A percentile compares a stretch with the other conserved stretches of the same genome.
Evolutionary conservation across 1,284 basidiomycete genomes (phyloP).

Genomic region (Tilletia indica): DNA sequence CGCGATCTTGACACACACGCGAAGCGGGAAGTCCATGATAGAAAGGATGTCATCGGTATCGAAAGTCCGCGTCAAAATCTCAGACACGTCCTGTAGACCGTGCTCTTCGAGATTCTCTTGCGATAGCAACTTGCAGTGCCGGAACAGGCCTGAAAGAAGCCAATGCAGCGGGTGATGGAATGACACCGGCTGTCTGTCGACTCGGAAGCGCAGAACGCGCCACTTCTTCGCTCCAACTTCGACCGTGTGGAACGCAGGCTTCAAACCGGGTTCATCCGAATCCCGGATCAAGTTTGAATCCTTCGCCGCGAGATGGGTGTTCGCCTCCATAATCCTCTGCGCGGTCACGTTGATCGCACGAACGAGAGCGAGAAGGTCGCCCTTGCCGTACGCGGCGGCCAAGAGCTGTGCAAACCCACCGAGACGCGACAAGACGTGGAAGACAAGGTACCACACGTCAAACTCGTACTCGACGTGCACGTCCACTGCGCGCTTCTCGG

Average conservation of each 20-base stretch:
- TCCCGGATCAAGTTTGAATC: conserved; percentile 6
- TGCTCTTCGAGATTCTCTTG: conserved; percentile 14
- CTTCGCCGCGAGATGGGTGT: conserved; percentile 10
- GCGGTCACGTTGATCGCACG: conserved; percentile 70
- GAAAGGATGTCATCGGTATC: conserved; percentile 39
- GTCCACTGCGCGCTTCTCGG: conserved; percentile 43
- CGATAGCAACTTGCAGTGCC: conserved; percentile 56
- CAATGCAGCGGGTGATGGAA: conserved; percentile 94
- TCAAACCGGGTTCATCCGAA: background rate
- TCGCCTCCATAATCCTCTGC: conserved; percentile 63
- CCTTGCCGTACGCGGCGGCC: conserved; percentile 55
- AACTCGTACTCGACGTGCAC: conserved; percentile 54
- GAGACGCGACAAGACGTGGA: conserved; percentile 51
- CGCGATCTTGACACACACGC: conserved; percentile 64
- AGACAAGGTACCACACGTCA: conserved; percentile 53
- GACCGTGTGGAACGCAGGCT: conserved; percentile 60
- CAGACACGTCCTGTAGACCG: conserved; percentile 25
- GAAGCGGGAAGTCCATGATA: conserved; percentile 48
- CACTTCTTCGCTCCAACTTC: conserved; percentile 51
- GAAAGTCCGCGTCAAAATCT: conserved; percentile 29
- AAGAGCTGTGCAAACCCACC: conserved; percentile 47
- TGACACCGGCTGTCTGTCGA: conserved; percentile 59
- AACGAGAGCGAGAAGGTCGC: conserved; percentile 66
- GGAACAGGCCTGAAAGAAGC: conserved; percentile 84
- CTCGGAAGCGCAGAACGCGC: conserved; percentile 19